Base-by-base conservation (phyloP, 2,329 filamentous ascomycete species). In the Leptoxyphium fumago region DNA sequence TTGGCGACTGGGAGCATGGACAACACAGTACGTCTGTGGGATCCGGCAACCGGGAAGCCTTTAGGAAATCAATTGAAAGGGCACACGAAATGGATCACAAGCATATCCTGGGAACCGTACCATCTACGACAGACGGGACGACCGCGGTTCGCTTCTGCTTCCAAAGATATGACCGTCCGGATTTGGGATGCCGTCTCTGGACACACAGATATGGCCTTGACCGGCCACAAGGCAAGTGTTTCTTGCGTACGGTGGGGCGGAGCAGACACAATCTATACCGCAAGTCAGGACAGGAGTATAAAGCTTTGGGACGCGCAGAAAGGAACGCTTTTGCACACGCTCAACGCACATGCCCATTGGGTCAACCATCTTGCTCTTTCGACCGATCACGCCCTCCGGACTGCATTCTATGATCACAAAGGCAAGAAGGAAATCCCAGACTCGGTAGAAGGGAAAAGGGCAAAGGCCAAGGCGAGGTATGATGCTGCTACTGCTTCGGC, bases 201-300 rank as follows among this genome's bases (percentile, higher is more conserved):
- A 34, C 75, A 74, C 38, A 84, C 84, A 1, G 86, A 95, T 55
- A 78, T 83, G 55, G 82, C 89, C 2, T 70, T 96, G 26, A 84
- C 81, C 5, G 89, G 89, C 2, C 91, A 98, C 69, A 91, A 87
- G 66, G 80, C 80, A 39, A 85, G 79, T 40, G 84, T 96, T 13
- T 87, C 83, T 39, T 95, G 88, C 61, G 86, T 96, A 2, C 80
- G 81, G 54, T 98, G 91, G 91, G 91, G 91, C 45, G 89, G 89
- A n/a, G 82, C 79, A 1, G 21, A 13, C 11, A 40, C 38, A 13
- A 80, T 94, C 50, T 94, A 91, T 66, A 86, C 83, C 7, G 77
- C 77, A 11, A 93, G 84, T 29, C 87, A 94, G 60, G 89, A 95
- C 67, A 93, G 93, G 69, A 89, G 82, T 1, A 77, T 96, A 53